Conservation (phyloP, 1,284 basidiomycete genomes). For the Ustilago esculenta region DNA sequence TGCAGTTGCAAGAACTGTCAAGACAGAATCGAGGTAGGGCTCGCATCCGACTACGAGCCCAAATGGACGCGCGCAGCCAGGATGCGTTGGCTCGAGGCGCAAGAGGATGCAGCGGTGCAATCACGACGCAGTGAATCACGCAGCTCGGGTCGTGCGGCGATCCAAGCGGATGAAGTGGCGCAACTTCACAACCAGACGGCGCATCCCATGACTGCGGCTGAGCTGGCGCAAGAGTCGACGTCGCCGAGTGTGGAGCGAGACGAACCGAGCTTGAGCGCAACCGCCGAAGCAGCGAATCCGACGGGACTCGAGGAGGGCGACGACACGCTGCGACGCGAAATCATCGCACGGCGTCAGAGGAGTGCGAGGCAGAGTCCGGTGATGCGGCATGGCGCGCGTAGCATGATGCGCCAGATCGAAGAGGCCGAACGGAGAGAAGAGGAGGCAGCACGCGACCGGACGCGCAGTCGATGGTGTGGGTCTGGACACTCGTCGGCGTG, state of each 20-base stretch:
- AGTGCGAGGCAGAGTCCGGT: slow-evolving; percentile 28
- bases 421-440: slow-evolving; percentile 35
- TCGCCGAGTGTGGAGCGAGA: slow-evolving; percentile 14
- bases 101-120: slow-evolving; percentile 12
- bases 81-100: slow-evolving; percentile 34
- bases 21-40: slow-evolving; percentile 32
- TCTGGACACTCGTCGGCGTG: slow-evolving; percentile 20
- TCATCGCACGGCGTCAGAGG: slow-evolving; percentile 24
- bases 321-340: slow-evolving; percentile 28
- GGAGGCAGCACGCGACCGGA: slow-evolving; percentile 18
- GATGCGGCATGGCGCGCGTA: slow-evolving; percentile 32
- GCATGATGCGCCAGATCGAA: slow-evolving; percentile 49
- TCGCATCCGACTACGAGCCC: slow-evolving; percentile 30
- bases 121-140: background rate
- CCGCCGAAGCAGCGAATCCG: slow-evolving; percentile 5
- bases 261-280: background rate
- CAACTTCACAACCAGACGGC: slow-evolving; percentile 33
- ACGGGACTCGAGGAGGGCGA: slow-evolving; percentile 29
- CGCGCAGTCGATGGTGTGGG: slow-evolving; percentile 18
- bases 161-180: slow-evolving; percentile 44
- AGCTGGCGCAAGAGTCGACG: slow-evolving; percentile 25
- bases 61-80: slow-evolving; percentile 36
- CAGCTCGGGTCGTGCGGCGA: slow-evolving; percentile 29
- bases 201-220: slow-evolving; percentile 27
- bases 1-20: slow-evolving; percentile 48